phyloP scores from a whole-genome alignment of 2,329 filamentous ascomycete genomes.

The Xylariales sp. region DNA sequence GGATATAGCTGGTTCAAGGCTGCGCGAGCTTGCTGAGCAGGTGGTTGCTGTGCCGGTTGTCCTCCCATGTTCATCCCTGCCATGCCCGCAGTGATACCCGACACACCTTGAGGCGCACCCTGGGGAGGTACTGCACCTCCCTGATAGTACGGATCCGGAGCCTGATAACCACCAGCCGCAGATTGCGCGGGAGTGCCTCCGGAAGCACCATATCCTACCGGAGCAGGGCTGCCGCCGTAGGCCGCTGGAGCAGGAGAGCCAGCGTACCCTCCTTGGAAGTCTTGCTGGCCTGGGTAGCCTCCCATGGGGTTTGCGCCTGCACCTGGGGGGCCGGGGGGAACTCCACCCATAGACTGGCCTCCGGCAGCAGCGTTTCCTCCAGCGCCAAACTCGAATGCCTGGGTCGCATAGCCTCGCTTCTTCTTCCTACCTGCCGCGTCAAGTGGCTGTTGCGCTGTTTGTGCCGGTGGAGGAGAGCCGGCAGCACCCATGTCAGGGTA shows the following conservation, averaged over 20 bases:
- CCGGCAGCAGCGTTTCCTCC: slow-evolving; percentile 71
- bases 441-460: slow-evolving; percentile 23
- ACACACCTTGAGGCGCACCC: slow-evolving; percentile 46
- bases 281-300: slow-evolving; percentile 49
- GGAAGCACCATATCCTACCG: slow-evolving; percentile 36
- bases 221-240: slow-evolving; percentile 37
- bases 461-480: slow-evolving; percentile 31
- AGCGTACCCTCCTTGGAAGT: slow-evolving; percentile 30
- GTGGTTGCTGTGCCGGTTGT: slow-evolving; percentile 46
- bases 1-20: slow-evolving; percentile 85
- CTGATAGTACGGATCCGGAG: slow-evolving; percentile 63
- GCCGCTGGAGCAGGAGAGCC: slow-evolving; percentile 23
- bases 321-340: slow-evolving; percentile 32
- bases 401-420: slow-evolving; percentile 90
- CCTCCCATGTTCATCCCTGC: slow-evolving; percentile 77
- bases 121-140: slow-evolving; percentile 37
- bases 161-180: slow-evolving; percentile 59
- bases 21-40: slow-evolving; percentile 42
- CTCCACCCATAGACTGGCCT: slow-evolving; percentile 34
- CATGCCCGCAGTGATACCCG: slow-evolving; percentile 78
- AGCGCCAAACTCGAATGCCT: slow-evolving; percentile 87
- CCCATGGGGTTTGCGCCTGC: slow-evolving; percentile 38
- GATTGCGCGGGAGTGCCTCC: slow-evolving; percentile 36
- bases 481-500: slow-evolving; percentile 34
- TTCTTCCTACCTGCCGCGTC: slow-evolving; percentile 65